Conservation (phyloP, 306 rosid genomes). For the Senna siamea region DNA sequence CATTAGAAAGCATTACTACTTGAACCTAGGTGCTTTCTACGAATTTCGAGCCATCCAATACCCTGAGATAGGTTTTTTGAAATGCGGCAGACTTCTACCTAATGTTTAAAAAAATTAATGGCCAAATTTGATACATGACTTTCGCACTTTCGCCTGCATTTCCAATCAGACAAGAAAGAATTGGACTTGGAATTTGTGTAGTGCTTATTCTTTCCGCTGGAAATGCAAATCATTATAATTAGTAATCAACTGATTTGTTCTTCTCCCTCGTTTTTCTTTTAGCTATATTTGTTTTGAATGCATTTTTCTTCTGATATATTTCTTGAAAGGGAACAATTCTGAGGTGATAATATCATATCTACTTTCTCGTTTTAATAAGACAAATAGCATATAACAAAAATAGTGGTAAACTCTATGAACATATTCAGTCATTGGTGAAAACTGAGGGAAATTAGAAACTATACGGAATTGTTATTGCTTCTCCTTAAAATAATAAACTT, state of each 20-base stretch:
- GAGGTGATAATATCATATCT: not conserved
- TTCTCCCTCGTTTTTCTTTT: not conserved
- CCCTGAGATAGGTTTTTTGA: not conserved
- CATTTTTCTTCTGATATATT: not conserved
- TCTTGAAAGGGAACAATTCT: not conserved
- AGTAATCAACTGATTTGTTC: not conserved
- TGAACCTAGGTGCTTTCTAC: not conserved
- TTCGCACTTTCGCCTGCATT: not conserved
- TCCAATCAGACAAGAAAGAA: not conserved
- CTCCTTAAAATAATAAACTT: not conserved
- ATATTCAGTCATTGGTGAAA: not conserved
- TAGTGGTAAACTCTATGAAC: not conserved
- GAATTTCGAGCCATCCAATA: not conserved
- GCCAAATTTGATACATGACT: not conserved
- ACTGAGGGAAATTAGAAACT: too few species aligned
- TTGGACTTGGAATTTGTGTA: not conserved
- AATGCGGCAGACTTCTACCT: not conserved
- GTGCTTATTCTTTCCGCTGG: not conserved
- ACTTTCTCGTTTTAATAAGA: not conserved
- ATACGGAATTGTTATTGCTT: not conserved
- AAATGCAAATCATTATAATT: not conserved
- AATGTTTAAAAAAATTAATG: not conserved
- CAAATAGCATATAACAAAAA: not conserved
- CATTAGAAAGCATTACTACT: not conserved
- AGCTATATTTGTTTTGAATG: not conserved